Conservation (phyloP, 2,329 filamentous ascomycete genomes). For the Verticillium isaacii region DNA sequence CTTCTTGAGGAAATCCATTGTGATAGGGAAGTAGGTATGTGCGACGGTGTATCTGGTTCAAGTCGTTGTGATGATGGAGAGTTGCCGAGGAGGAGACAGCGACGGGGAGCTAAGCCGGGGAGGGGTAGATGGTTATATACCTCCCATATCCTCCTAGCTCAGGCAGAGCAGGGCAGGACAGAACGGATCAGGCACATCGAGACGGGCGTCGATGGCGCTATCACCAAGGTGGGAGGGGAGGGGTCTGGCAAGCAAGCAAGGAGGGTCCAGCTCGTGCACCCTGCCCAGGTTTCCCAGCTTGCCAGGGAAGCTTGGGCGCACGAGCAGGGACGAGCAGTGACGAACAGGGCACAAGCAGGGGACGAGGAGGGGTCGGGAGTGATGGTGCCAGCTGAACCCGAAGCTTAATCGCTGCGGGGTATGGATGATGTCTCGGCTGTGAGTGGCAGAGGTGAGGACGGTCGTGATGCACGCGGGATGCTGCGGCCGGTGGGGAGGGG, state of each 20-base stretch:
- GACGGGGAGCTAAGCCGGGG: not conserved
- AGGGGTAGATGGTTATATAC: not conserved
- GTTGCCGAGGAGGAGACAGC: not conserved
- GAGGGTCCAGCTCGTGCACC: not conserved
- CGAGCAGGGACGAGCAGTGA: not conserved
- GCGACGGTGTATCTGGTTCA: not conserved
- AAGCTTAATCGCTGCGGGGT: not conserved
- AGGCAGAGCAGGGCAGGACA: not conserved
- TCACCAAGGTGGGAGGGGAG: not conserved
- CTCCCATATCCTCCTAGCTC: not conserved
- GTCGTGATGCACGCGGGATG: not conserved
- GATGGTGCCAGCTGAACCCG: not conserved
- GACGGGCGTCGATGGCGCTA: not conserved
- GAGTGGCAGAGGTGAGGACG: not conserved
- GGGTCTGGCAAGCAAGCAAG: not conserved
- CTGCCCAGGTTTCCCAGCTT: not conserved
- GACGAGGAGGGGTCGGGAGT: not conserved
- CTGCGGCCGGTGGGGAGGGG: not conserved
- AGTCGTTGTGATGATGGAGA: not conserved
- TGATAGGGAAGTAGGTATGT: conserved; percentile 7
- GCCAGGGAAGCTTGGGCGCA: not conserved
- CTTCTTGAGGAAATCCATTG: conserved; percentile 36
- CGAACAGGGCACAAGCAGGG: not conserved
- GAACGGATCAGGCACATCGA: not conserved
- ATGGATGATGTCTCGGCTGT: not conserved